These are phyloP conservation scores for Colletotrichum tropicale DNA, from an alignment of 2,329 filamentous ascomycete species.

Conservation along the genomic window DNA sequence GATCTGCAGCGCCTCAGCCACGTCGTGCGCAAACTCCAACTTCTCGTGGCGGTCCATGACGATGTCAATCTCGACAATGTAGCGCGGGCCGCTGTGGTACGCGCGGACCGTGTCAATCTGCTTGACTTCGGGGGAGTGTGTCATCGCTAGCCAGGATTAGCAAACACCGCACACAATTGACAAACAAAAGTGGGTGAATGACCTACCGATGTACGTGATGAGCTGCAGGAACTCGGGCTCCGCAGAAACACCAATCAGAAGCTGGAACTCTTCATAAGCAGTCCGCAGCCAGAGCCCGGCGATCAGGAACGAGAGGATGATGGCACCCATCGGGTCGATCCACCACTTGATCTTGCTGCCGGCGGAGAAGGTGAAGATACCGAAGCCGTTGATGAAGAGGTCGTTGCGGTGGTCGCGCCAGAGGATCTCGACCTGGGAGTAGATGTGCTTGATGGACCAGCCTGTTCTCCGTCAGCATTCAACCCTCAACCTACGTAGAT, in stretches of 20 bases:
- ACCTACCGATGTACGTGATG: constrained; percentile 84
- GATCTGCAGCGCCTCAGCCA: constrained; percentile 91
- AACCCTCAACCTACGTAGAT: accelerated
- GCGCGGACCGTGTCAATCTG: constrained; percentile 95
- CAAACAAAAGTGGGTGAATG: background rate
- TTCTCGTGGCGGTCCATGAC: constrained; percentile 83
- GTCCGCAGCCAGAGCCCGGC: constrained; percentile 82
- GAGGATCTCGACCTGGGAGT: constrained; percentile 88
- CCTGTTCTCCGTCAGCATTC: background rate
- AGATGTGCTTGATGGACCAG: constrained; percentile 87
- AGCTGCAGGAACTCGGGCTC: constrained; percentile 87
- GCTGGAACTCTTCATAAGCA: constrained; percentile 86
- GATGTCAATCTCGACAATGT: constrained; percentile 95
- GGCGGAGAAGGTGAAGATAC: constrained; percentile 88
- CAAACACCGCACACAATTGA: background rate
- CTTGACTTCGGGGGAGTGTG: constrained; percentile 79
- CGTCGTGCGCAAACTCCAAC: constrained; percentile 83
- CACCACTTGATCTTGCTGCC: constrained; percentile 91
- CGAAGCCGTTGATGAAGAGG: constrained; percentile 93
- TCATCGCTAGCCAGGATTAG: constrained; percentile 59
- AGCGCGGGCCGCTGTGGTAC: constrained; percentile 85
- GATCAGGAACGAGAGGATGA: constrained; percentile 81
- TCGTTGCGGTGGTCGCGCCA: constrained; percentile 99
- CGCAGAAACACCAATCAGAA: constrained; percentile 88
- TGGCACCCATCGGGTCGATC: constrained; percentile 92